Evolutionary conservation across 1,139 yeast species (phyloP).

Genomic region (Taphrina flavorubra): DNA sequence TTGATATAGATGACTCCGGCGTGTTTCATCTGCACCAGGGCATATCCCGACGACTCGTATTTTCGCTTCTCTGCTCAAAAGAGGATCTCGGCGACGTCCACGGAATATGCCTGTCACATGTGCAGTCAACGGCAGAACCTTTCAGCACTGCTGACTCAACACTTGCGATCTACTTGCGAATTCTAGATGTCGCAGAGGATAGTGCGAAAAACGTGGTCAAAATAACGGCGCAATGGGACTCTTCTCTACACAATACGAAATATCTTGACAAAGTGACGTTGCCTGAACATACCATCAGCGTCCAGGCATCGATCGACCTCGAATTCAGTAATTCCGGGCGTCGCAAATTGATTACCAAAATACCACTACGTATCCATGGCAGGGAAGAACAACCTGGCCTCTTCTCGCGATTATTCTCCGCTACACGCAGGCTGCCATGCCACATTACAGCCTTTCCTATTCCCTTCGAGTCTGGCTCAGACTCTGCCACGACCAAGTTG

Average conservation of each 20-base stretch:
- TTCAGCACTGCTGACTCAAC: background rate
- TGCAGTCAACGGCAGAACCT: background rate
- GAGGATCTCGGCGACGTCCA: conserved; percentile 41
- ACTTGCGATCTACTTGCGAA: conserved; percentile 1
- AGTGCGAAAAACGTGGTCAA: conserved; percentile 11
- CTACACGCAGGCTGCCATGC: conserved; percentile 21
- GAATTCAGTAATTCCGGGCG: background rate
- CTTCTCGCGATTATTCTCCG: conserved; percentile 17
- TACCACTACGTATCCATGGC: conserved; percentile 17
- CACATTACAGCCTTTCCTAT: background rate
- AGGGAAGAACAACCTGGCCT: conserved; percentile 21
- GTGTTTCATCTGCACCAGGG: conserved; percentile 49
- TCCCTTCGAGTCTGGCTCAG: background rate
- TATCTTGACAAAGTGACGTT: conserved; percentile 41
- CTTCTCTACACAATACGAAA: conserved; percentile 46
- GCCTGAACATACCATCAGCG: conserved; percentile 17
- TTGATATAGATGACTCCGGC: conserved; percentile 43
- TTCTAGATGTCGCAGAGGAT: conserved; percentile 30
- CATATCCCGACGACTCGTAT: conserved; percentile 48
- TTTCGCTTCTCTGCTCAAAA: conserved; percentile 46
- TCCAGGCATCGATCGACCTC: background rate
- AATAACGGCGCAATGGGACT: conserved; percentile 44
- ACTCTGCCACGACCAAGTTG: background rate
- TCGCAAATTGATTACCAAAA: background rate
- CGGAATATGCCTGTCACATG: conserved; percentile 10